Evolutionary conservation across 441 rosid genomes (phyloP).

Genomic region (Croton laevigatus): DNA sequence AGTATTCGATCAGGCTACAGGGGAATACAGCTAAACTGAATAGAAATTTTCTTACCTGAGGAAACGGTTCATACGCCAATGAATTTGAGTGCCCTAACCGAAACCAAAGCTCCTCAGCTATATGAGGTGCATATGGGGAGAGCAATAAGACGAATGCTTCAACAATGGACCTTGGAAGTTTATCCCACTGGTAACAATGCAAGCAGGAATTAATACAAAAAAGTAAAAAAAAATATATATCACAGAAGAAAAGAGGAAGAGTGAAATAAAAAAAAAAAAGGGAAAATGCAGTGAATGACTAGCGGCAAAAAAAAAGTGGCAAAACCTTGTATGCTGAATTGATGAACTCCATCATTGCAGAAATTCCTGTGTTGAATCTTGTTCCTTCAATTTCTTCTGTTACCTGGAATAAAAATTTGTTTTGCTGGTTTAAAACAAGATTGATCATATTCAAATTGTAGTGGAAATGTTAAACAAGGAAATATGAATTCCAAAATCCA

Average conservation of each 20-base stretch:
- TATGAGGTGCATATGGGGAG: slow-evolving; percentile 89
- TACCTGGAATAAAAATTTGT: slow-evolving; percentile 41
- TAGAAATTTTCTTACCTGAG: slow-evolving; percentile 44
- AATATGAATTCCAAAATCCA: not conserved
- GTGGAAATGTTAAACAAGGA: not conserved
- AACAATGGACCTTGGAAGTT: slow-evolving; percentile 59
- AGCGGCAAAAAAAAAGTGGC: not conserved
- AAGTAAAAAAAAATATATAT: slow-evolving; percentile 2
- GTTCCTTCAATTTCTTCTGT: slow-evolving; percentile 92
- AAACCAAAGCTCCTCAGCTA: slow-evolving; percentile 95
- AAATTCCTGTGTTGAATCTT: slow-evolving; percentile 92
- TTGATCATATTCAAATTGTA: not conserved
- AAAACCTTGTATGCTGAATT: slow-evolving; percentile 86
- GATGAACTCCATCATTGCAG: slow-evolving; percentile 98
- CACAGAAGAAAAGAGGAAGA: not conserved
- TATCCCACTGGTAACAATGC: slow-evolving; percentile 65
- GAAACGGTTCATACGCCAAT: slow-evolving; percentile 68
- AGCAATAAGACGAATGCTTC: slow-evolving; percentile 77
- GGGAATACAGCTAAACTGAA: not conserved
- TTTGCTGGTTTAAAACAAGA: not conserved
- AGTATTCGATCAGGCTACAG: no score
- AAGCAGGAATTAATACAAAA: not conserved
- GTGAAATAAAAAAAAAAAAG: not conserved
- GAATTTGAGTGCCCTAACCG: slow-evolving; percentile 67
- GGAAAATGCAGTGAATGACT: not conserved